These are phyloP conservation scores for Microsporum canis DNA, from an alignment of 2,329 filamentous ascomycete species.

Conservation along the genomic window DNA sequence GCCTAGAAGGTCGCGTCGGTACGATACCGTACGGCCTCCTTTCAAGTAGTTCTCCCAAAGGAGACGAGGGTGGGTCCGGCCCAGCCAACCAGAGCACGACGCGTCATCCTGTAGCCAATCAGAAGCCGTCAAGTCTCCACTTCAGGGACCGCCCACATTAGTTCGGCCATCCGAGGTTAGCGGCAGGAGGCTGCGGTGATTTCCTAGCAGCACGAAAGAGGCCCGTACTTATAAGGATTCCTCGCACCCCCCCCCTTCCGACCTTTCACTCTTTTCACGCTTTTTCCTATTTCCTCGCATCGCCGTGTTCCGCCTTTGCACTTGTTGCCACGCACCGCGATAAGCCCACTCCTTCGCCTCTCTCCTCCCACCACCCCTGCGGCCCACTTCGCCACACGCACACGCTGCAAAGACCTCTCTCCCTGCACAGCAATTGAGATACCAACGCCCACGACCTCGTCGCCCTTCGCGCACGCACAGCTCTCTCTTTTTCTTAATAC, in stretches of 20 bases:
- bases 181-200: conserved; percentile 24
- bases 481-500: not conserved
- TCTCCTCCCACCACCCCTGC: conserved; percentile 5
- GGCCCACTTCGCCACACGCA: conserved; percentile 7
- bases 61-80: conserved; percentile 13
- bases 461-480: conserved; percentile 1
- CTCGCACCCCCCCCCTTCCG: conserved; percentile 27
- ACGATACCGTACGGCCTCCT: not conserved
- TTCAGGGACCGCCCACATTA: conserved; percentile 26
- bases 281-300: conserved; percentile 8
- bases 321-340: conserved; percentile 9
- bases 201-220: conserved; percentile 21
- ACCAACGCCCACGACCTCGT: not conserved
- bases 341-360: not conserved
- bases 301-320: conserved; percentile 13
- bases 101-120: conserved; percentile 24
- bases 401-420: too few species aligned
- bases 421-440: too few species aligned
- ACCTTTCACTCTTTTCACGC: conserved; percentile 25
- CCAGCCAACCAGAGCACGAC: conserved; percentile 19
- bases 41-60: not conserved
- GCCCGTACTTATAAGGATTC: conserved; percentile 33
- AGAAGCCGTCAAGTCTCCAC: conserved; percentile 21
- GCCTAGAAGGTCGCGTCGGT: not conserved
- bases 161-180: conserved; percentile 28